Conservation (phyloP, 352 stramenopile genomes). For the Saprolegnia diclina region DNA sequence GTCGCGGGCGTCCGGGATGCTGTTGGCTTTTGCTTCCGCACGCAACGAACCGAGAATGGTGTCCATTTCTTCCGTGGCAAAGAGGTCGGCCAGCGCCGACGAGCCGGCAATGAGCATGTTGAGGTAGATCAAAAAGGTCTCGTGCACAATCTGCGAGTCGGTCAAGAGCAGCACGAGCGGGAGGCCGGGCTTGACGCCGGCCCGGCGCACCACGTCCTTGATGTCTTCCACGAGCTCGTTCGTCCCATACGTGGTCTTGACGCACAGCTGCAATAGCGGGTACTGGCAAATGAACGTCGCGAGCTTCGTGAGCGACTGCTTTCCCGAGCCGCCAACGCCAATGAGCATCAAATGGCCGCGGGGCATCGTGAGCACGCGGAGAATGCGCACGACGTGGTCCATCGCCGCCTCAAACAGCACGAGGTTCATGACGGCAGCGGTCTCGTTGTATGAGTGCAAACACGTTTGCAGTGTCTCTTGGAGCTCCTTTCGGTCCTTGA, state of each 20-base stretch:
- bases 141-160: constrained; percentile 81
- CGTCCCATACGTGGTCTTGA: constrained; percentile 57
- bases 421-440: constrained; percentile 88
- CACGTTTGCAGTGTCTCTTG: constrained; percentile 52
- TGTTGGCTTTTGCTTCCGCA: constrained; percentile 74
- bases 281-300: constrained; percentile 85
- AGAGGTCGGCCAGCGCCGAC: constrained; percentile 67
- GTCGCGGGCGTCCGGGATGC: constrained; percentile 86
- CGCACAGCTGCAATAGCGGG: constrained; percentile 54
- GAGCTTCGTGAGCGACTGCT: constrained; percentile 87
- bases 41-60: constrained; percentile 69
- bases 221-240: constrained; percentile 84
- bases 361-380: constrained; percentile 69
- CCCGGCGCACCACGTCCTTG: constrained; percentile 85
- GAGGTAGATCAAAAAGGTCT: constrained; percentile 81
- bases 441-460: constrained; percentile 87
- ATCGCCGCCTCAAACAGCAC: constrained; percentile 90
- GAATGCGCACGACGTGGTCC: constrained; percentile 84
- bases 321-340: constrained; percentile 78
- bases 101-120: constrained; percentile 78
- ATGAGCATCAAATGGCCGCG: constrained; percentile 82
- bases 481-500: constrained; percentile 46
- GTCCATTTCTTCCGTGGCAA: constrained; percentile 84
- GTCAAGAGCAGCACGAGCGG: constrained; percentile 87
- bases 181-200: constrained; percentile 76